These are phyloP conservation scores for Ochetophila trinervis DNA, from an alignment of 306 rosid genomes.

Conservation along the genomic window DNA sequence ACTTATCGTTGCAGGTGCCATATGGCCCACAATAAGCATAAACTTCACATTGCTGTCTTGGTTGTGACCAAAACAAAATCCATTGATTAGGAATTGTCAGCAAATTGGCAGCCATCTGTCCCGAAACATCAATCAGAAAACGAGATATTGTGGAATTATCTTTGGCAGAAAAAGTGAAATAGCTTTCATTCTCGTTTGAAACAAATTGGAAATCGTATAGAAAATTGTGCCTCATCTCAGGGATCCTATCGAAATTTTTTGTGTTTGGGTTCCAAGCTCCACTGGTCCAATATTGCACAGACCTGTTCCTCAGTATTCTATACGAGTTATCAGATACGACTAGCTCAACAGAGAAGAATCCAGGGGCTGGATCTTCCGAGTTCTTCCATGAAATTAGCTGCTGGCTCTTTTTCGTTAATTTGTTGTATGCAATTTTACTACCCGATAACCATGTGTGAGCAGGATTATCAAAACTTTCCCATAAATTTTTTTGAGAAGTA, in stretches of 20 bases:
- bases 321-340: slow-evolving; percentile 28
- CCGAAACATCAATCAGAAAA: slow-evolving; percentile 23
- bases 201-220: slow-evolving; percentile 37
- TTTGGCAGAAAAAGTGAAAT: slow-evolving; percentile 39
- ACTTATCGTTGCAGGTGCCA: slow-evolving; percentile 43
- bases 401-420: neutral
- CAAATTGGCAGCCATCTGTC: neutral
- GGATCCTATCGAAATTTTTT: slow-evolving; percentile 33
- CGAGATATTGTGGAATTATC: slow-evolving; percentile 23
- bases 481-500: slow-evolving; percentile 11
- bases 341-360: slow-evolving; percentile 11
- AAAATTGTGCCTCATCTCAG: slow-evolving; percentile 40
- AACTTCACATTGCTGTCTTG: slow-evolving; percentile 43
- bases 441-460: slow-evolving; percentile 40
- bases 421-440: slow-evolving; percentile 21
- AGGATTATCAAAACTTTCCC: slow-evolving; percentile 45
- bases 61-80: slow-evolving; percentile 49
- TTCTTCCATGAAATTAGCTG: slow-evolving; percentile 13
- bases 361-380: slow-evolving; percentile 7
- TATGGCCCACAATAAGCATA: slow-evolving; percentile 50
- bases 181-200: slow-evolving; percentile 42
- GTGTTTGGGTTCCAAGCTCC: slow-evolving; percentile 41
- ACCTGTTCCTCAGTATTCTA: slow-evolving; percentile 35
- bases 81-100: slow-evolving; percentile 6
- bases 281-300: slow-evolving; percentile 38